Evolutionary conservation across 2,329 filamentous ascomycete genomes (phyloP).

Genomic region (Xylariaceae sp.): DNA sequence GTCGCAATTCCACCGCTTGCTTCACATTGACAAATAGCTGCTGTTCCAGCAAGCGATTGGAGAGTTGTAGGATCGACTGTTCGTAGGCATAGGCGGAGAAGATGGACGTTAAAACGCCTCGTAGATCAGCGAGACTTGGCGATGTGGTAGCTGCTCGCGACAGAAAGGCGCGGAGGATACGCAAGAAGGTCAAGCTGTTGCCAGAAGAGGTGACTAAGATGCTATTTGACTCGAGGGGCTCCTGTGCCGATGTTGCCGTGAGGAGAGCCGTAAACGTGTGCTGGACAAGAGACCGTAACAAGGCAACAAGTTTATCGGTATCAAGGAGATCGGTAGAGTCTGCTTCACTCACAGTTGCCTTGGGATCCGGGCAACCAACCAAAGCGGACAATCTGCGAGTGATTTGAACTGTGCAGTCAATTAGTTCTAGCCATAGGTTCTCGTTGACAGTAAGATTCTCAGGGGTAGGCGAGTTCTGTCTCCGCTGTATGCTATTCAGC

Average conservation of each 20-base stretch:
- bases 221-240: constrained; percentile 29
- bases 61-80: constrained; percentile 77
- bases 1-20: constrained; percentile 66
- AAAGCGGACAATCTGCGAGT: constrained; percentile 59
- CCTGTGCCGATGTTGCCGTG: constrained; percentile 60
- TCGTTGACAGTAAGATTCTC: constrained; percentile 50
- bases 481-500: constrained; percentile 45
- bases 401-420: constrained; percentile 56
- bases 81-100: constrained; percentile 96
- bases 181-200: constrained; percentile 74
- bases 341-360: constrained; percentile 21
- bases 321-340: constrained; percentile 39
- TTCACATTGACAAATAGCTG: constrained; percentile 82
- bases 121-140: constrained; percentile 80
- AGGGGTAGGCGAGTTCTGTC: constrained; percentile 40
- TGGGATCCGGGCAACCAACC: constrained; percentile 33
- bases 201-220: constrained; percentile 36
- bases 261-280: constrained; percentile 85
- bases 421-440: constrained; percentile 54
- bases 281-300: constrained; percentile 77
- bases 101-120: constrained; percentile 78
- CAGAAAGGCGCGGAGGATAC: constrained; percentile 83
- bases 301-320: constrained; percentile 55
- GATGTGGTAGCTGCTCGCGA: constrained; percentile 74
- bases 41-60: constrained; percentile 80